Percentiles rank a stretch among this genome's conserved stretches.
Evolutionary conservation across 169 alveolate genomes (phyloP).

Genomic region (Pseudocohnilembus persalinus): DNA sequence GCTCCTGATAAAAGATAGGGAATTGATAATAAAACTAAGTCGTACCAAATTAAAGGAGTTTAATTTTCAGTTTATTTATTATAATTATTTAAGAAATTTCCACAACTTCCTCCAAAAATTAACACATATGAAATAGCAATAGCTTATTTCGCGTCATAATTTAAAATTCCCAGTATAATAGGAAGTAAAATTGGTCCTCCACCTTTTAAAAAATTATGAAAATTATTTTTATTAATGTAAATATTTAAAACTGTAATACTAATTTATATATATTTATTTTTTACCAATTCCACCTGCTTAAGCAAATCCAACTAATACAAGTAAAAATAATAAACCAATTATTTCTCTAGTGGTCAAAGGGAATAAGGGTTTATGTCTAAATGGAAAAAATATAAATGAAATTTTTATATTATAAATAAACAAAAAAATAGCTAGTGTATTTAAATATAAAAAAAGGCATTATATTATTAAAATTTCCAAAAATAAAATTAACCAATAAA

Average conservation of each 20-base stretch:
- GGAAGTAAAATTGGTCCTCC: slow-evolving; percentile 85
- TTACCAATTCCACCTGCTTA: slow-evolving; percentile 75
- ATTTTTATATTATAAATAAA: too few relatives aligned
- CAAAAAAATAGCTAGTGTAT: too few relatives aligned
- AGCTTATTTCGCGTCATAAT: slow-evolving; percentile 71
- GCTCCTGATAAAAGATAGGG: slow-evolving; percentile 83
- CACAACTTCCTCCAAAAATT: slow-evolving; percentile 72
- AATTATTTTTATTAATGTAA: neutral
- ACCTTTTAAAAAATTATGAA: slow-evolving; percentile 40
- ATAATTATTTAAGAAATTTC: slow-evolving; percentile 50
- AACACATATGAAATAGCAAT: slow-evolving; percentile 75
- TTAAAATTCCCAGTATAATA: slow-evolving; percentile 61
- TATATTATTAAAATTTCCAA: too few relatives aligned
- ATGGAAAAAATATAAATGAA: too few relatives aligned
- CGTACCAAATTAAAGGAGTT: slow-evolving; percentile 64
- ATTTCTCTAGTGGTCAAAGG: neutral
- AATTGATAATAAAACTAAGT: slow-evolving; percentile 63
- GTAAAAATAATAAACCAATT: neutral
- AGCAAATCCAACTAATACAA: slow-evolving; percentile 49
- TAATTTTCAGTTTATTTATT: slow-evolving; percentile 41
- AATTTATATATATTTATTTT: too few relatives aligned
- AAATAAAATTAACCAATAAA: too few relatives aligned
- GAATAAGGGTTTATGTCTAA: neutral
- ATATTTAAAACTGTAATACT: too few relatives aligned
- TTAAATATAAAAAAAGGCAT: too few relatives aligned